Base-by-base conservation (phyloP, 1,284 basidiomycete genomes). In the Apiotrichum sp. region DNA sequence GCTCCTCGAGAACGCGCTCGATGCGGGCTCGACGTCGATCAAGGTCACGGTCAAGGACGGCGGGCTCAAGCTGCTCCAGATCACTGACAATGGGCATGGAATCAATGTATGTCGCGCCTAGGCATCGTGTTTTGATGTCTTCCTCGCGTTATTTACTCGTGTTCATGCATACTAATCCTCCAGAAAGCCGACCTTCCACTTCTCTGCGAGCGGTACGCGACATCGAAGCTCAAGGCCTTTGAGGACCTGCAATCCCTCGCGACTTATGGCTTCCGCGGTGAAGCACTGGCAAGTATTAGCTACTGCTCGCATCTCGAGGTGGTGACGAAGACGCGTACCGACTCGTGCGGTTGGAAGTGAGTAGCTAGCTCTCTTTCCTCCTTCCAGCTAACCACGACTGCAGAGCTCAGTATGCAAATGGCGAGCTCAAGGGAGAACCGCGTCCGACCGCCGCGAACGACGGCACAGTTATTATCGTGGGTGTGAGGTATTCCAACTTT, bases 251-350 rank as follows among this genome's bases (percentile, higher is more conserved):
- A 86, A 42, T 81, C 79, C n/a, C 81, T 99, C 47, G 81, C 83
- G 3, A 98, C 96, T 0, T 98, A 97, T 75, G 96, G 96, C 1
- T 99, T 99, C 73, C 84, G 96, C 54, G 96, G 96, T 35, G 96
- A 99, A 76, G 96, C 96, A 0, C 79, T 98, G 29, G 96, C 96
- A 0, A 96, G 92, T 40, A 93, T 99, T 59, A 95, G 92, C 34
- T 93, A 96, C 76, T 91, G 97, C 50, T 86, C 93, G 2, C 88
- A 89, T 69, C 80, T 98, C 60, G 84, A 85, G 16, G 88, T 98
- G 8, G 78, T 90, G 11, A 96, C 92, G 4, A 98, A 98, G 78
- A 92, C 88, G 0, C 86, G 83, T 65, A 66, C 78, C 0, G 89
- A 92, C 50, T 77, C 80, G 3, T 90, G 87, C 71, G 93, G 90